Evolutionary conservation across 176 grass and related monocot species (phyloP), one percentile per base, ranked within the genome.

Genomic region (Microstegium vimineum): DNA sequence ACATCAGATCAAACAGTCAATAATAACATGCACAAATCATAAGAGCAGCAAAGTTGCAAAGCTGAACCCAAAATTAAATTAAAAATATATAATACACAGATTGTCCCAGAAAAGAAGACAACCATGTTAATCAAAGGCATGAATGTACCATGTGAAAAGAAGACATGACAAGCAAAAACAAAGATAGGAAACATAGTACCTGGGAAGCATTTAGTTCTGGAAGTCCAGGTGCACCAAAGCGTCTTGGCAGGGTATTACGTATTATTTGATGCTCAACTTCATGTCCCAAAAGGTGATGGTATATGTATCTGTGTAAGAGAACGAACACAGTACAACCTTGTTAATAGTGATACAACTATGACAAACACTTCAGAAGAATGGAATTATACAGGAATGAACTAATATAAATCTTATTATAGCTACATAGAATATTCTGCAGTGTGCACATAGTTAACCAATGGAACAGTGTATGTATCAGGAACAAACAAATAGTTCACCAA

Each of bases 131-230:
- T 62, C 51, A 36, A 76, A 10, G n/a, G 11, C 62, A 80, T 18
- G 17, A 42, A 73, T 52, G 20, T 56, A 34, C 23, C 5, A 26
- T 28, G 61, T 23, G 47, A 68, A 66, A 41, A 67, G 33, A 27
- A 38, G 7, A 28, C 13, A 66, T 20, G 22, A 30, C 12, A 43
- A 66, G 25, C 52, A 23, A 47, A 40, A 46, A 11, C 64, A 3
- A 27, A 42, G 33, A 85, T 5, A 84, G 11, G 1, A 23, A 34
- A 85, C 26, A 37, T 40, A 71, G 33, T 10, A 99, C 97, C 91
- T 99, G 97, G 26, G 97, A 99, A 86, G 97, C 97, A 94, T 99
- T 99, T 85, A 99, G 77, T 81, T 99, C 97, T 83, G 97, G 97
- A 71, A 99, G 89, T 49, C 97, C 97, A 71, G 97, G 97, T 31